Evolutionary conservation across 441 rosid species (phyloP).

Genomic region (Mallotus repandus): DNA sequence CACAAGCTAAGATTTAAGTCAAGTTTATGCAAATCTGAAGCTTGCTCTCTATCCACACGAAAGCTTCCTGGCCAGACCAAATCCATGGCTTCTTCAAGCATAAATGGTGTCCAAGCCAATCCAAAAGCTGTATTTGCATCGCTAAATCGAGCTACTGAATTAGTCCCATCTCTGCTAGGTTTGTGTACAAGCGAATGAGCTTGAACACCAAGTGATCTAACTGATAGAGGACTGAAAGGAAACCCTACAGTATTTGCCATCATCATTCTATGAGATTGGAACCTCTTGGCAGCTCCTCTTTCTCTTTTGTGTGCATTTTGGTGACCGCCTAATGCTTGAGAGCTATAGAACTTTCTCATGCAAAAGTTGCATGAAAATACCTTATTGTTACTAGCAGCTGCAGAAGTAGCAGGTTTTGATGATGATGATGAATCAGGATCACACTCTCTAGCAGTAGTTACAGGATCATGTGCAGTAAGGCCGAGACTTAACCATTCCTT

Average conservation of each 20-base stretch:
- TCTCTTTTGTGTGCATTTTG: slow-evolving; percentile 57
- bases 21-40: slow-evolving; percentile 31
- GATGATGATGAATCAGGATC: slow-evolving; percentile 15
- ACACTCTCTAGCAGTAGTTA: background rate
- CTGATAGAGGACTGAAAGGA: slow-evolving; percentile 26
- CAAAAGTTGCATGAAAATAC: slow-evolving; percentile 54
- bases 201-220: slow-evolving; percentile 38
- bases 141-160: slow-evolving; percentile 30
- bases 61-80: slow-evolving; percentile 50
- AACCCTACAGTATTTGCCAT: slow-evolving; percentile 13
- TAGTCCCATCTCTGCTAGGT: slow-evolving; percentile 29
- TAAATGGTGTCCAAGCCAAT: slow-evolving; percentile 24
- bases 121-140: slow-evolving; percentile 26
- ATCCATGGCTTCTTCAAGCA: slow-evolving; percentile 30
- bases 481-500: slow-evolving; percentile 45
- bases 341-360: slow-evolving; percentile 48
- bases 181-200: slow-evolving; percentile 46
- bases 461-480: slow-evolving; percentile 17
- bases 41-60: slow-evolving; percentile 28
- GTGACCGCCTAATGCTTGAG: slow-evolving; percentile 57
- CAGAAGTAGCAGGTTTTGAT: slow-evolving; percentile 14
- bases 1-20: slow-evolving; percentile 45
- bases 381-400: slow-evolving; percentile 9
- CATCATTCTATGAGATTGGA: slow-evolving; percentile 38
- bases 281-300: slow-evolving; percentile 47